A percentile compares a stretch with the other conserved stretches of the same genome.
Evolutionary conservation across 352 stramenopile genomes (phyloP).

Genomic region (Saprolegnia parasitica): DNA sequence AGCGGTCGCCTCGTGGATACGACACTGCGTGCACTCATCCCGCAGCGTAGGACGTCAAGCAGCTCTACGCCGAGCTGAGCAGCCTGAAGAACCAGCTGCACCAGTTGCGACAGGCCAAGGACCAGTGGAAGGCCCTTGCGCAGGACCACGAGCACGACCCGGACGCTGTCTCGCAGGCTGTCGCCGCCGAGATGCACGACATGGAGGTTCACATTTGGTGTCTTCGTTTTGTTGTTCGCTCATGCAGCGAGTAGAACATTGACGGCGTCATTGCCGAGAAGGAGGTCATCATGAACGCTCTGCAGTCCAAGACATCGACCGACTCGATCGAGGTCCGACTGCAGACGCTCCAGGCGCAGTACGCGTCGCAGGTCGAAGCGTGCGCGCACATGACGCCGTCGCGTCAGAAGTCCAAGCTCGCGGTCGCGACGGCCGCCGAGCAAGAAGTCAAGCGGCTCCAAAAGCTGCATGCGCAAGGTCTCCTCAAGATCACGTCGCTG

Average conservation of each 20-base stretch:
- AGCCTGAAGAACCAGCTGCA: constrained; percentile 41
- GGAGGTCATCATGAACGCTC: constrained; percentile 40
- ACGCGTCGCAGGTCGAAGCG: constrained; percentile 45
- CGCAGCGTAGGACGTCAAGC: not conserved
- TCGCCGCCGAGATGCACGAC: constrained; percentile 20
- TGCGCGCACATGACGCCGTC: constrained; percentile 38
- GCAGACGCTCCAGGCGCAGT: constrained; percentile 36
- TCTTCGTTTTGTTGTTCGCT: constrained; percentile 24
- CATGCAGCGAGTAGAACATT: constrained; percentile 26
- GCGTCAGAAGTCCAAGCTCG: constrained; percentile 32
- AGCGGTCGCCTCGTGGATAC: not conserved
- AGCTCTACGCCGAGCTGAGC: not conserved
- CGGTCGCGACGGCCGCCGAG: constrained; percentile 13
- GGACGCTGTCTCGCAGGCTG: not conserved
- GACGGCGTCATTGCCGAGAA: constrained; percentile 43
- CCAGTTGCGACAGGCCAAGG: constrained; percentile 44
- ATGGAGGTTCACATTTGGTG: constrained; percentile 24
- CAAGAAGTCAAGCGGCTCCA: constrained; percentile 20
- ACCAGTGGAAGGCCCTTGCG: constrained; percentile 67
- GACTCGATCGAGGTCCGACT: constrained; percentile 32
- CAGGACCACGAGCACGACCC: constrained; percentile 34
- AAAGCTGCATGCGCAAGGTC: constrained; percentile 28
- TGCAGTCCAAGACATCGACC: constrained; percentile 16
- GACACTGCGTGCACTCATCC: not conserved
- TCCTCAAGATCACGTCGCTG: constrained; percentile 47